A percentile compares a stretch with the other conserved stretches of the same genome.
phyloP scores from a whole-genome alignment of 306 rosid genomes.

The Glycine latifolia region DNA sequence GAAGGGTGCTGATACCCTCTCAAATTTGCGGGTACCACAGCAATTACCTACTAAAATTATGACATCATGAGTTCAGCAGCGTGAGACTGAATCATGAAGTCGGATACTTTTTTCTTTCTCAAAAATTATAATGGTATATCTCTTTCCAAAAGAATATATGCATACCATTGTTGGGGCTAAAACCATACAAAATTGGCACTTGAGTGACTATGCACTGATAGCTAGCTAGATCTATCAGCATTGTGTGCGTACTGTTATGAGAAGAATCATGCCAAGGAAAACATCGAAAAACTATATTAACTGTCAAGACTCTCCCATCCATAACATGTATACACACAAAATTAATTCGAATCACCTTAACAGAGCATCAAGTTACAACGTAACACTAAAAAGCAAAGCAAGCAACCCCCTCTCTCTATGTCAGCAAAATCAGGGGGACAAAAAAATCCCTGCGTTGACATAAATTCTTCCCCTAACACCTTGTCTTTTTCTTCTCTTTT shows the following conservation, averaged over 20 bases:
- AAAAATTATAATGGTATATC: background rate
- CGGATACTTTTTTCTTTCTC: background rate
- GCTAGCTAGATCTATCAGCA: background rate
- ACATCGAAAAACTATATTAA: slow-evolving; percentile 6
- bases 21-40: background rate
- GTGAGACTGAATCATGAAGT: background rate
- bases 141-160: background rate
- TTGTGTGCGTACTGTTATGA: background rate
- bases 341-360: slow-evolving; percentile 46
- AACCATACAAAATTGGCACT: background rate
- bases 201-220: background rate
- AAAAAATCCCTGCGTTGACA: slow-evolving; percentile 22
- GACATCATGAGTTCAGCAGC: background rate
- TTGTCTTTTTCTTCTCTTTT: slow-evolving; percentile 19
- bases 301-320: background rate
- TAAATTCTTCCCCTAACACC: background rate
- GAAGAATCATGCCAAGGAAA: background rate
- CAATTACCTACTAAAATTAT: background rate
- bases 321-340: slow-evolving; percentile 41
- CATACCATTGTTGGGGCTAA: background rate
- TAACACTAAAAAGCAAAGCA: slow-evolving; percentile 19
- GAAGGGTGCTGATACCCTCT: background rate
- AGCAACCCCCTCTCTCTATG: slow-evolving; percentile 41
- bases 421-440: slow-evolving; percentile 45
- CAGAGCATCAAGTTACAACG: slow-evolving; percentile 28